Percentiles rank a stretch among this genome's conserved stretches.
Conservation (phyloP, 345 rosid species). For the Melastoma malabathricum region DNA sequence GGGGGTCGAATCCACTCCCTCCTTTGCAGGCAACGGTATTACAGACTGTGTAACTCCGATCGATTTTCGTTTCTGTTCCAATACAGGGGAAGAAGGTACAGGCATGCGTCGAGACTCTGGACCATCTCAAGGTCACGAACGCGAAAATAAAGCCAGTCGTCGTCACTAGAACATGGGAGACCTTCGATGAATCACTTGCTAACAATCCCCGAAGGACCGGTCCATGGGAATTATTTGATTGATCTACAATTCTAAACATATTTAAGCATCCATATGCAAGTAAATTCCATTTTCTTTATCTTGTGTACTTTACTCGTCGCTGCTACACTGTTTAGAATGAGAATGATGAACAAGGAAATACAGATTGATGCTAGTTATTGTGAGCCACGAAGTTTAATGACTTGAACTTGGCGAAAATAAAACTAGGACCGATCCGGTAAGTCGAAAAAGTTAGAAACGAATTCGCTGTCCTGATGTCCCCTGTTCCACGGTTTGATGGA, state of each 20-base stretch:
- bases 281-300: too few relatives aligned
- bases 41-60: neutral
- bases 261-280: too few relatives aligned
- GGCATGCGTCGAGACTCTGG: slow-evolving; percentile 36
- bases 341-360: too few relatives aligned
- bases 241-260: slow-evolving; percentile 9
- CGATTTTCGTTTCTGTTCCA: neutral
- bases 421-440: too few relatives aligned
- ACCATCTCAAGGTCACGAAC: slow-evolving; percentile 21
- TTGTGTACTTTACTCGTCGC: too few relatives aligned
- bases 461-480: slow-evolving; percentile 9
- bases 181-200: slow-evolving; percentile 22
- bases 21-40: neutral
- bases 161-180: slow-evolving; percentile 33
- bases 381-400: too few relatives aligned
- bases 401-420: too few relatives aligned
- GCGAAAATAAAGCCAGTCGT: slow-evolving; percentile 19
- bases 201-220: neutral
- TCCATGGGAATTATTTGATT: slow-evolving; percentile 31
- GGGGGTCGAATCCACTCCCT: neutral
- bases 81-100: slow-evolving; percentile 32
- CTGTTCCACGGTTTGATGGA: slow-evolving; percentile 15
- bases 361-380: too few relatives aligned
- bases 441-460: too few relatives aligned
- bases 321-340: too few relatives aligned